A percentile compares a stretch with the other conserved stretches of the same genome.
Evolutionary conservation across 108 stramenopile genomes (phyloP).

Genomic region (Mayamaea pseudoterrestris): DNA sequence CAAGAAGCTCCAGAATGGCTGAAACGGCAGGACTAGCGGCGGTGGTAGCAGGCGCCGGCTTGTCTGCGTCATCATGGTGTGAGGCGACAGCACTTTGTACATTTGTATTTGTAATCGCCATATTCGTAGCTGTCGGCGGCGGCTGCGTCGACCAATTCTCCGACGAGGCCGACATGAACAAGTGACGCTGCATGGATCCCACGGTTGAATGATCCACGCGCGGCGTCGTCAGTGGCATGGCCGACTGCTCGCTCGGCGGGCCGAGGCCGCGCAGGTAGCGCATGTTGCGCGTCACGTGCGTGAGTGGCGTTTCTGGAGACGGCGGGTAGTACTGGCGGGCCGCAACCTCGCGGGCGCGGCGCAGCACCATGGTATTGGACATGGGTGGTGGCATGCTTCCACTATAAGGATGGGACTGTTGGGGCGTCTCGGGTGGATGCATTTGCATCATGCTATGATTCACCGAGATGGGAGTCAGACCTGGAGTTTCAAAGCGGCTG

Average conservation of each 20-base stretch:
- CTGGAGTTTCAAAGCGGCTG: conserved; percentile 41
- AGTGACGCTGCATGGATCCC: no score
- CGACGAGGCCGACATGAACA: no score
- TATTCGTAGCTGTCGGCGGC: no score
- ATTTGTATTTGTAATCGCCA: neutral
- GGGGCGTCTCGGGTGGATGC: neutral
- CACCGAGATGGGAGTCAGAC: conserved; percentile 43
- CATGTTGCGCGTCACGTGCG: neutral
- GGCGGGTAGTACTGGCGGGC: conserved; percentile 38
- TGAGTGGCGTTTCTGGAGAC: conserved; percentile 33
- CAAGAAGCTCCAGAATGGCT: conserved; percentile 8
- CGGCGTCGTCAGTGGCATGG: no score
- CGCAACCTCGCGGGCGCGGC: conserved; percentile 36
- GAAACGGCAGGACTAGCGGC: neutral
- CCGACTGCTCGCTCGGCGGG: neutral
- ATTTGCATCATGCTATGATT: neutral
- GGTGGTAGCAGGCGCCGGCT: neutral
- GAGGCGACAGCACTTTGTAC: no score
- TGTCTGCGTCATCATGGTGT: neutral
- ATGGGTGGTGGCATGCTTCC: neutral
- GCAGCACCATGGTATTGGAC: conserved; percentile 3
- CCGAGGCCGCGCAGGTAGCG: conserved; percentile 5
- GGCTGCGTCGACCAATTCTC: no score
- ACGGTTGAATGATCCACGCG: no score
- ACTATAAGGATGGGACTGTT: neutral